phyloP scores from a whole-genome alignment of 371 early-diverging fungal genomes.

The Mucor mucedo region DNA sequence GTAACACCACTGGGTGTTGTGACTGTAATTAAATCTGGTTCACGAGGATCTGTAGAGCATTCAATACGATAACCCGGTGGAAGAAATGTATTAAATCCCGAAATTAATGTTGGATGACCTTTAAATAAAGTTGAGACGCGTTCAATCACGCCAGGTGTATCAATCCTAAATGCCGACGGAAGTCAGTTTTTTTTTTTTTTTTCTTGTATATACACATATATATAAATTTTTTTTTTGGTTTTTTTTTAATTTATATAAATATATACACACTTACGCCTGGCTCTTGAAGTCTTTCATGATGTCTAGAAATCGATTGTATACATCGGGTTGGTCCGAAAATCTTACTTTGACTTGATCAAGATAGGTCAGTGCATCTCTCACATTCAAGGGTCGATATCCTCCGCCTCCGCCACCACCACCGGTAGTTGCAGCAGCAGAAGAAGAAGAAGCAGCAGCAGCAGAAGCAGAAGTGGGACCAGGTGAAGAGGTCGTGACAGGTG shows the following conservation, averaged over 20 bases:
- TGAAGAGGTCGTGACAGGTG: slow-evolving; percentile 5
- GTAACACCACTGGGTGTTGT: slow-evolving; percentile 79
- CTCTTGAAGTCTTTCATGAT: slow-evolving; percentile 99
- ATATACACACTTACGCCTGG: slow-evolving; percentile 72
- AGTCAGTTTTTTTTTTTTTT: not conserved
- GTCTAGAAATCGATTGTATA: slow-evolving; percentile 97
- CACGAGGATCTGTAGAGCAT: slow-evolving; percentile 75
- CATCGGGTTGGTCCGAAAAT: slow-evolving; percentile 91
- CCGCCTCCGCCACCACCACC: not conserved
- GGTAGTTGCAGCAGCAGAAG: no score
- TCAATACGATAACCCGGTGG: slow-evolving; percentile 98
- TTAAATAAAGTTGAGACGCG: slow-evolving; percentile 95
- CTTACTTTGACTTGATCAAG: slow-evolving; percentile 97
- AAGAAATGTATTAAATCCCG: slow-evolving; percentile 99
- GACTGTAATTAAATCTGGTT: slow-evolving; percentile 79
- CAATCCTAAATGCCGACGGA: slow-evolving; percentile 5
- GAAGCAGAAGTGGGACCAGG: slow-evolving; percentile 1
- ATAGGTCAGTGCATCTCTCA: slow-evolving; percentile 95
- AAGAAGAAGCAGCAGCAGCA: no score
- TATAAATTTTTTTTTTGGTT: no score
- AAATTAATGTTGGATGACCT: slow-evolving; percentile 92
- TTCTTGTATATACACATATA: slow-evolving; percentile 24
- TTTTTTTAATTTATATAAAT: slow-evolving; percentile 1
- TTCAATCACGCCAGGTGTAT: slow-evolving; percentile 94
- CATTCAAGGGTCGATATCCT: slow-evolving; percentile 59